Evolutionary conservation across 2,329 filamentous ascomycete species (phyloP).

Genomic region (Phialophora verrucosa): DNA sequence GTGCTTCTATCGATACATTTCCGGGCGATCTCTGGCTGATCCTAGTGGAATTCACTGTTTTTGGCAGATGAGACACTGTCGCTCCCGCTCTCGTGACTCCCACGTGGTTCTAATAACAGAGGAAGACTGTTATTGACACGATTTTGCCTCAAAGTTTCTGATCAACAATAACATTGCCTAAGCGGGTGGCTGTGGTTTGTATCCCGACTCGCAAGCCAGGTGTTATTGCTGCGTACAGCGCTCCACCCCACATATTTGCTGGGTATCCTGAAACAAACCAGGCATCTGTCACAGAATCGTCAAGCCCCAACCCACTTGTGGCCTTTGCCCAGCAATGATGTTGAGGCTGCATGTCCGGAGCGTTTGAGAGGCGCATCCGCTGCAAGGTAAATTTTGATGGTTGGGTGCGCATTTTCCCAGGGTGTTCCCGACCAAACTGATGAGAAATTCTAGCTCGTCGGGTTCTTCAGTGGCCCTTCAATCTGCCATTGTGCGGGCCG

Average conservation of each 20-base stretch:
- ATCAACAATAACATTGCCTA: slow-evolving; percentile 13
- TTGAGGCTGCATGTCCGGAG: slow-evolving; percentile 10
- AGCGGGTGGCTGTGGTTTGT: not conserved
- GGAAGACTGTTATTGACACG: not conserved
- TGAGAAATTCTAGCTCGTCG: slow-evolving; percentile 2
- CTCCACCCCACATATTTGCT: slow-evolving; percentile 4
- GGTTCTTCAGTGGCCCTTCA: not conserved
- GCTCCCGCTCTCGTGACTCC: not conserved
- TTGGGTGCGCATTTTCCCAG: slow-evolving; percentile 2
- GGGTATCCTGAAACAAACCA: slow-evolving; percentile 18
- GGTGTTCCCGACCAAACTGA: not conserved
- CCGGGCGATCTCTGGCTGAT: not conserved
- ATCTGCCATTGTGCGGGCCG: slow-evolving; percentile 12
- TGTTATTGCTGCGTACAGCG: slow-evolving; percentile 1
- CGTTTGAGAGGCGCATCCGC: slow-evolving; percentile 17
- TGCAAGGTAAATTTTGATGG: slow-evolving; percentile 8
- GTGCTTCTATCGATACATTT: slow-evolving; percentile 3
- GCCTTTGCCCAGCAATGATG: slow-evolving; percentile 7
- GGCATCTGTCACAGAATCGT: slow-evolving; percentile 10
- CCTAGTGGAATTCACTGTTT: not conserved
- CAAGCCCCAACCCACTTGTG: not conserved
- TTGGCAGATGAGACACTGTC: not conserved
- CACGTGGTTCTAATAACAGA: not conserved
- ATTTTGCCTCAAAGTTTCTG: not conserved
- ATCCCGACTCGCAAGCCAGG: not conserved